Base-by-base conservation (phyloP, 2,329 filamentous ascomycete species). In the Aureobasidium sp. region DNA sequence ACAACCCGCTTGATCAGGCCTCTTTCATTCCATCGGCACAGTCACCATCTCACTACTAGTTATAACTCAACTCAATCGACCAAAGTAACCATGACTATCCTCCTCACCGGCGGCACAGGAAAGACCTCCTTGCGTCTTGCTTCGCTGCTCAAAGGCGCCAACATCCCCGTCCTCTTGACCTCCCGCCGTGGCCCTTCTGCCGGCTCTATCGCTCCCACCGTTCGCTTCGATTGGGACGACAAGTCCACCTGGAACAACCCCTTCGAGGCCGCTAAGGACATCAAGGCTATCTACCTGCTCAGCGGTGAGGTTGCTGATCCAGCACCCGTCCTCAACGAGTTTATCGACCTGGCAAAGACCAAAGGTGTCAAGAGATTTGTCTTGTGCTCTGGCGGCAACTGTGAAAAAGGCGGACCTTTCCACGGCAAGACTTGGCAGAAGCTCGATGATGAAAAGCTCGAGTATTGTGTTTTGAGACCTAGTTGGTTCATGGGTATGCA, bases 81-180 rank as follows among this genome's bases (percentile, higher is more conserved):
- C 8, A 32, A 32, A 8, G 8, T 32, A 5, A 32, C 29, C 29
- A 59, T 59, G 53, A 36, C 41, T 13, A 59, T 59, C 53, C 53
- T 59, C 29, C 41, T 59, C 53, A 59, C 53, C 7, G 53, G 53
- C 29, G 53, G 41, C 53, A 59, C 53, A 27, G 53, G 53, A n/a
- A 59, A 59, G 9, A 59, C 41, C 5, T 47, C 53, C 41, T 8
- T 37, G 0, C 39, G 32, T 2, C 39, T 47, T 12, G 53, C 53
- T 9, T 26, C 39, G 12, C 20, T 59, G 1, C 32, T 47, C 5
- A 6, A 36, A 15, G 1, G 2, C 1, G 32, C 39, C n/a, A 17
- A 15, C 12, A 59, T 47, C 7, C 53, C 41, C 1, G 32, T 46
- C 41, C 39, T 59, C 20, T 29, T 37, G 12, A 59, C 53, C 3